Conservation (phyloP, 257 asterid species). For the Avicennia marina region DNA sequence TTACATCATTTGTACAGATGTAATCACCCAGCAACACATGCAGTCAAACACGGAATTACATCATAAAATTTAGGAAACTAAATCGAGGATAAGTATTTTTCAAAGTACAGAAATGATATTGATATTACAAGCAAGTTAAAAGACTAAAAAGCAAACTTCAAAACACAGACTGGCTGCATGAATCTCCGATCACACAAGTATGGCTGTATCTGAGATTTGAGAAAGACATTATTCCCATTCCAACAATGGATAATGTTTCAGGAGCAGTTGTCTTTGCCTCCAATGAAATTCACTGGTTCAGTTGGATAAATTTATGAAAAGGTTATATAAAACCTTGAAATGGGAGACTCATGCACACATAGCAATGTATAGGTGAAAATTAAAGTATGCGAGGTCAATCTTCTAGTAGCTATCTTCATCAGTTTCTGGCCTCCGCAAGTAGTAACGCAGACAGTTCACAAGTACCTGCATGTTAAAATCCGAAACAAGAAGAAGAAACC, state of each 20-base stretch:
- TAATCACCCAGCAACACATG: no score
- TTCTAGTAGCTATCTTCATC: slow-evolving; percentile 89
- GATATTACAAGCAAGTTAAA: not conserved
- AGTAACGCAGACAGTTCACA: slow-evolving; percentile 80
- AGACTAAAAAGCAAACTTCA: not conserved
- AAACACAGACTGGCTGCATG: not conserved
- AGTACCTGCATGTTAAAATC: slow-evolving; percentile 55
- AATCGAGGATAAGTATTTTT: no score
- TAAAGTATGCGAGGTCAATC: not conserved
- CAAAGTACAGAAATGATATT: no score
- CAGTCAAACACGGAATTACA: no score
- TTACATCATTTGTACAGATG: no score
- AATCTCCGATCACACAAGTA: not conserved
- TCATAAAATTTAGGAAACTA: no score
- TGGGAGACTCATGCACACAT: slow-evolving; percentile 10
- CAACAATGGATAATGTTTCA: slow-evolving; percentile 1
- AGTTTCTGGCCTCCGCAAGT: slow-evolving; percentile 82
- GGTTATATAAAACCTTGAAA: slow-evolving; percentile 11
- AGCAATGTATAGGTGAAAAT: slow-evolving; percentile 11
- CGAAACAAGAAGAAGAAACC: not conserved
- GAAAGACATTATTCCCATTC: slow-evolving; percentile 8
- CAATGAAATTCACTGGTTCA: slow-evolving; percentile 2
- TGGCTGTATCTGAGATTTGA: not conserved
- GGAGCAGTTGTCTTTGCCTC: slow-evolving; percentile 5
- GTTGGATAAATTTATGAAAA: slow-evolving; percentile 5